phyloP scores from a whole-genome alignment of 371 early-diverging fungal species.

The Syncephalastrum contaminatum region DNA sequence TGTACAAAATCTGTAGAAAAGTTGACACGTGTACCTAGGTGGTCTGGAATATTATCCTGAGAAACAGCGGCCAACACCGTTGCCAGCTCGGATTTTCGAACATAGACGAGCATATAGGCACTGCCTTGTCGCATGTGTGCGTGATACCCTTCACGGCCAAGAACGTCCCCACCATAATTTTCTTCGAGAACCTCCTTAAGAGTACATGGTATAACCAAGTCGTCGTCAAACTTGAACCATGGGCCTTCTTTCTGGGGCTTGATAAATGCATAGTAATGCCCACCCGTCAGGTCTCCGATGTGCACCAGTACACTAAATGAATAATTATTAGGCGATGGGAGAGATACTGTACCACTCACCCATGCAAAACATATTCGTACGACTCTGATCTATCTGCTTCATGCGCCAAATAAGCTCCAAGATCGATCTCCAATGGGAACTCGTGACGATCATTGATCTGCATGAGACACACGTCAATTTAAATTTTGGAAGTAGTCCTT shows the following conservation, averaged over 20 bases:
- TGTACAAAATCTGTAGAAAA: no score
- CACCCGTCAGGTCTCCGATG: conserved; percentile 93
- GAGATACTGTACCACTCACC: conserved; percentile 45
- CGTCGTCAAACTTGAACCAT: conserved; percentile 98
- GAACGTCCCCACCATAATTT: conserved; percentile 89
- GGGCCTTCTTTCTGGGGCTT: conserved; percentile 76
- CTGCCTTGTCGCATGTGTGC: conserved; percentile 39
- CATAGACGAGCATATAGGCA: conserved; percentile 97
- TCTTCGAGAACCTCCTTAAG: conserved; percentile 93
- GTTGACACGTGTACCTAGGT: conserved; percentile 28
- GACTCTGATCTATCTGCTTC: conserved; percentile 63
- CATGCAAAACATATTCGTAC: conserved; percentile 85
- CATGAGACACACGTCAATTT: no score
- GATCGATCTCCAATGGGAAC: conserved; percentile 89
- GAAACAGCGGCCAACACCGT: conserved; percentile 70
- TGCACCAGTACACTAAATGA: conserved; percentile 91
- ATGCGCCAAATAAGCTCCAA: conserved; percentile 81
- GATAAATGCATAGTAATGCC: conserved; percentile 97
- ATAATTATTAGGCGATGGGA: conserved; percentile 2
- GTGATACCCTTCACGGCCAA: conserved; percentile 9
- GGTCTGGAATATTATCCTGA: conserved; percentile 75
- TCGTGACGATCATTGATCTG: conserved; percentile 98
- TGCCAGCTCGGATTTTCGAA: conserved; percentile 75
- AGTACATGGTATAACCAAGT: conserved; percentile 86
- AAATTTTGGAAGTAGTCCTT: no score